Conservation (phyloP, 495 filamentous ascomycete species). For the Neurospora sp. region DNA sequence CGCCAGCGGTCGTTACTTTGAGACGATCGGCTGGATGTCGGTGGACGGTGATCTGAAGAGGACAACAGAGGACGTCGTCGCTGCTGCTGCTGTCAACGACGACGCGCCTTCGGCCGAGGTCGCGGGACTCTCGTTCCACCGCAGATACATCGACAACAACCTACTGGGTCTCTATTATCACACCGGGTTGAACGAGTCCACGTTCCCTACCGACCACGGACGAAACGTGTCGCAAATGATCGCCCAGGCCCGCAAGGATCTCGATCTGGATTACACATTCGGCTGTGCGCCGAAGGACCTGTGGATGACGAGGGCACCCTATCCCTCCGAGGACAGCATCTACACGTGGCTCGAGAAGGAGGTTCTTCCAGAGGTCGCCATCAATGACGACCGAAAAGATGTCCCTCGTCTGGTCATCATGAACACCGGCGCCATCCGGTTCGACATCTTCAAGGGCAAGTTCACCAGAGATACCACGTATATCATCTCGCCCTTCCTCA, state of each 20-base stretch:
- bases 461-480: slow-evolving; percentile 82
- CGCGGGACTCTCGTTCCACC: slow-evolving; percentile 44
- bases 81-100: slow-evolving; percentile 6
- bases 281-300: slow-evolving; percentile 77
- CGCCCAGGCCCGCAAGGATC: slow-evolving; percentile 50
- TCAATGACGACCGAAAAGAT: slow-evolving; percentile 24
- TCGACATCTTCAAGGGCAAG: slow-evolving; percentile 85
- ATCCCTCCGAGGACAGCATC: slow-evolving; percentile 59
- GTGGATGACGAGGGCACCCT: slow-evolving; percentile 69
- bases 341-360: slow-evolving; percentile 69
- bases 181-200: slow-evolving; percentile 53
- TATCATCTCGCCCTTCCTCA: slow-evolving; percentile 82
- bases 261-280: slow-evolving; percentile 62
- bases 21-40: slow-evolving; percentile 95
- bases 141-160: slow-evolving; percentile 94
- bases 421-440: slow-evolving; percentile 87
- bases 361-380: slow-evolving; percentile 56
- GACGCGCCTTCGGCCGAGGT: slow-evolving; percentile 3
- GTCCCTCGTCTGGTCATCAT: slow-evolving; percentile 58
- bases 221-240: slow-evolving; percentile 66
- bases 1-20: slow-evolving; percentile 91
- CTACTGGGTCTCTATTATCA: slow-evolving; percentile 78
- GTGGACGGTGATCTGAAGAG: slow-evolving; percentile 55
- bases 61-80: slow-evolving; percentile 9
- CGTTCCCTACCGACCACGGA: slow-evolving; percentile 74